A percentile compares a stretch with the other conserved stretches of the same genome.
Conservation (phyloP, 179 eudicot genomes). For the Drosera spatulata region DNA sequence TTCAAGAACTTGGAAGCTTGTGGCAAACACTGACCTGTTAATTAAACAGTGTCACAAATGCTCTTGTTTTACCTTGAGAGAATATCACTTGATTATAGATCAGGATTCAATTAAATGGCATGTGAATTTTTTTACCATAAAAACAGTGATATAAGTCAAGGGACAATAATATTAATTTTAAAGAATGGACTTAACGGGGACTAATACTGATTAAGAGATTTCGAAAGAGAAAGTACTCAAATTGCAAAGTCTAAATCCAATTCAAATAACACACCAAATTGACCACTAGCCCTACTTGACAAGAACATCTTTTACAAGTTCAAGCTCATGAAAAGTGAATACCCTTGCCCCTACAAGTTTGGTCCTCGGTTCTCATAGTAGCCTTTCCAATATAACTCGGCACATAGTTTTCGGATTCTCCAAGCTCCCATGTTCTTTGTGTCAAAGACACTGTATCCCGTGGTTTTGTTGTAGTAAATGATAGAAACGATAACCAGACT, state of each 20-base stretch:
- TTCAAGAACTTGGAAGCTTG: constrained; percentile 21
- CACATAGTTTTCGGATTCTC: no score
- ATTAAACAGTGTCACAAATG: constrained; percentile 21
- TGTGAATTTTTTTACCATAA: background rate
- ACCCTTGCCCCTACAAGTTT: constrained; percentile 2
- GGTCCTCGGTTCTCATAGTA: constrained; percentile 1
- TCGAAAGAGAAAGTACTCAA: constrained; percentile 23
- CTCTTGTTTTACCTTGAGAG: constrained; percentile 34
- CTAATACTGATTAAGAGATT: background rate
- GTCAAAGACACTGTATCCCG: no score
- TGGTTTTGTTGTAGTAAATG: no score
- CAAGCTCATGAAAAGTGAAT: constrained; percentile 26
- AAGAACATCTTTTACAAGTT: constrained; percentile 38
- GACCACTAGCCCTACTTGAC: constrained; percentile 30
- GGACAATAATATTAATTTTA: background rate
- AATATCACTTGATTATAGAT: constrained; percentile 33
- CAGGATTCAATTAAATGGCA: constrained; percentile 22
- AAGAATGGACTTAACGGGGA: background rate
- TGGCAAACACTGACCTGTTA: constrained; percentile 42
- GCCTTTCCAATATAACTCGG: background rate
- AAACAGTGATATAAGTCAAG: background rate
- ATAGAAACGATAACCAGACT: no score
- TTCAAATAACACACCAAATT: constrained; percentile 19
- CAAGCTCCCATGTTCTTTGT: no score
- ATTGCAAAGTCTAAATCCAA: constrained; percentile 28